These are phyloP conservation scores for Kwoniella dendrophila DNA, from an alignment of 768 basidiomycete genomes.

Conservation along the genomic window DNA sequence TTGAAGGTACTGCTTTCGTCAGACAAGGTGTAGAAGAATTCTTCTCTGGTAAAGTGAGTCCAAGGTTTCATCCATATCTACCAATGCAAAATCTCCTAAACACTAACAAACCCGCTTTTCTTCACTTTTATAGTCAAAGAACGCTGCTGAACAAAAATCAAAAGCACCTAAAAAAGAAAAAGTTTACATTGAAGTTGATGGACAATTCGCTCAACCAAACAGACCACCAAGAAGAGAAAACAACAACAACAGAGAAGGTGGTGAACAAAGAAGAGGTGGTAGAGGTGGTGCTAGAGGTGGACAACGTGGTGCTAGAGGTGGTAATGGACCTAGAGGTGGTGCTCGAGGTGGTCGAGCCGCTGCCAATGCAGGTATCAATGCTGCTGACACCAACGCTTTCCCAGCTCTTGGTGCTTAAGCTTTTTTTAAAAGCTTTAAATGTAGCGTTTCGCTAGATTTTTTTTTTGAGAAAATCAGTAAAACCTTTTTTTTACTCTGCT, in stretches of 20 bases:
- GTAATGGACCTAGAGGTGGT: conserved; percentile 56
- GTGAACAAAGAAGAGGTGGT: conserved; percentile 43
- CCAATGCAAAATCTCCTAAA: not conserved
- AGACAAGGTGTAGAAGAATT: conserved; percentile 71
- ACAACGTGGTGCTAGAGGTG: conserved; percentile 59
- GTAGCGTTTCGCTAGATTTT: too few relatives aligned
- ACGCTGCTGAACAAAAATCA: conserved; percentile 42
- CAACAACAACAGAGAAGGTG: conserved; percentile 59
- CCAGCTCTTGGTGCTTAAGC: conserved; percentile 66
- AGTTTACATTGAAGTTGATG: conserved; percentile 88
- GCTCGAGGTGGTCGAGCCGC: conserved; percentile 47
- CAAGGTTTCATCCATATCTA: not conserved
- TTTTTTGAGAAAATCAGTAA: too few relatives aligned
- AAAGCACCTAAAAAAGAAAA: conserved; percentile 63
- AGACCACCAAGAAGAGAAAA: conserved; percentile 61
- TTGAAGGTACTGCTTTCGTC: conserved; percentile 71
- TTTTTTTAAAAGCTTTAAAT: not conserved
- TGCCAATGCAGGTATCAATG: conserved; percentile 61
- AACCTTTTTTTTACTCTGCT: too few relatives aligned
- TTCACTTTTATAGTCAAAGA: conserved; percentile 38
- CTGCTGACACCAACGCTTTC: conserved; percentile 84
- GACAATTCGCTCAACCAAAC: conserved; percentile 77
- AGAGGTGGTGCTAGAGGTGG: conserved; percentile 60
- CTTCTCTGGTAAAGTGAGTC: conserved; percentile 83
- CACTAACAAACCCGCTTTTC: not conserved